Evolutionary conservation across 2,329 filamentous ascomycete species (phyloP), one percentile per base, ranked within the genome.

Genomic region (Clathrospora elynae): DNA sequence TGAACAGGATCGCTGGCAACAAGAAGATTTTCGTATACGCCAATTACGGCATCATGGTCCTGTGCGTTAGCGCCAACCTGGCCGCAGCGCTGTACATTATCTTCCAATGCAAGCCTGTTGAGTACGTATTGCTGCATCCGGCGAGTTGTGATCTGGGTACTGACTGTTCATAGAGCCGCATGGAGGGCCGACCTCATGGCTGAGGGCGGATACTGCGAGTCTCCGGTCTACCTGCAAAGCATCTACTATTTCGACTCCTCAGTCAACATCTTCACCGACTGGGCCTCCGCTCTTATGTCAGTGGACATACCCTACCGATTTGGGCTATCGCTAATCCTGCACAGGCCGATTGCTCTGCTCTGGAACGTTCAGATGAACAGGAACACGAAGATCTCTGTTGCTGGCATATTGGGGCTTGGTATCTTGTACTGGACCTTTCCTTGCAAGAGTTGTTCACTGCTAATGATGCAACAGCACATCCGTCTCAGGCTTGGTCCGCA

Each of bases 261-360:
- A 1, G 61, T 70, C 30, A 70, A 71, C 37, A 71, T 70, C 19
- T 46, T 60, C 6, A 67, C 64, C 0, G 68, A 71, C 20, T 71
- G 67, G 67, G 64, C 66, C 38, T 67, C 58, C 16, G 67, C 67
- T 1, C 42, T 70, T 4, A 53, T 70, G 53, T 64, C 33, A 41
- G 59, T 42, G 4, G 6, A n/a, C 14, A 11, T 2, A 11, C 3
- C 5, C 5, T 16, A 3, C 10, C 6, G 24, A 12, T 29, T 10
- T 6, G n/a, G n/a, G 2, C 17, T 10, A 16, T 7, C 8, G n/a
- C 28, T 35, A 26, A 25, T 11, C 2, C 5, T 16, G 11, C 11
- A 22, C 40, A 63, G 59, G 38, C 59, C 57, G 5, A 48, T 59
- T 14, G 50, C 52, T 5, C 39, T 62, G 0, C 40, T 62, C 2